A percentile compares a stretch with the other conserved stretches of the same genome.
These are phyloP conservation scores for Pichia sp. DNA, from an alignment of 1,139 yeast genomes.

Conservation along the genomic window DNA sequence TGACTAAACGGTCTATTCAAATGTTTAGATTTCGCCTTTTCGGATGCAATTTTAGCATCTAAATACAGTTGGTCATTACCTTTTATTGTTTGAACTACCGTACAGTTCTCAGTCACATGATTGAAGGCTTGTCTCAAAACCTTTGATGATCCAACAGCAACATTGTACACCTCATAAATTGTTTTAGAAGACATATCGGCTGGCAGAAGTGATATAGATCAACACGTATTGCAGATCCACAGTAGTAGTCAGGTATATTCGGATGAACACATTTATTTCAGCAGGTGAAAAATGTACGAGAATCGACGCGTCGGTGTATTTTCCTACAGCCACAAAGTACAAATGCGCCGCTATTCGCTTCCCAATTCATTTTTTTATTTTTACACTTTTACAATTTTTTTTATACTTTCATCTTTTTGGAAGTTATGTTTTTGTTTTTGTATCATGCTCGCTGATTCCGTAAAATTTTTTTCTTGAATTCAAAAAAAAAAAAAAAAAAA, in stretches of 20 bases:
- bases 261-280: no score
- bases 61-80: constrained; percentile 29
- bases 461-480: background rate
- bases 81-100: constrained; percentile 15
- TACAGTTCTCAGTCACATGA: constrained; percentile 23
- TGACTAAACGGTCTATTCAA: constrained; percentile 13
- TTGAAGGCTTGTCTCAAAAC: constrained; percentile 18
- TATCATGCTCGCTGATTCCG: no score
- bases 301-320: constrained; percentile 1
- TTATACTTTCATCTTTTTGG: no score
- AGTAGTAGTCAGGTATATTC: no score
- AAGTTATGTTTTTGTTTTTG: no score
- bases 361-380: no score
- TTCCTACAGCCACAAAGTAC: background rate
- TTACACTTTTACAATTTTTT: no score
- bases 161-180: constrained; percentile 13
- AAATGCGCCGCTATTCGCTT: no score
- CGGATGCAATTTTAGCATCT: constrained; percentile 25
- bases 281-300: background rate
- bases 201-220: no score
- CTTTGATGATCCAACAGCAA: constrained; percentile 15
- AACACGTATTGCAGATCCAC: no score
- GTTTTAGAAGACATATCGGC: constrained; percentile 10
- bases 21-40: constrained; percentile 19
- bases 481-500: background rate